These are phyloP conservation scores for Eutrema yunnanense DNA, from an alignment of 345 rosid species.

Conservation along the genomic window DNA sequence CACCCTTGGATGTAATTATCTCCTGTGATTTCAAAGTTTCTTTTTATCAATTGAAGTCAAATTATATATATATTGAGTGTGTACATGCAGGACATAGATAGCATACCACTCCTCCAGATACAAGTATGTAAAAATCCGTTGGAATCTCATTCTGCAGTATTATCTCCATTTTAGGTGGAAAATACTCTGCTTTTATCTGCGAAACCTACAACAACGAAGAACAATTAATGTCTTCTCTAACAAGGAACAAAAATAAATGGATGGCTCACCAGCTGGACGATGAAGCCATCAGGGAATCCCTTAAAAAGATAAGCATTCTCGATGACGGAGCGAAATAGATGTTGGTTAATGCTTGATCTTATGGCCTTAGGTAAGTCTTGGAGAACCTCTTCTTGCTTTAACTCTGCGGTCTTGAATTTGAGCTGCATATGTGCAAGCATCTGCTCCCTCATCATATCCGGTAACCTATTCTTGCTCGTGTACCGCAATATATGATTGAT, in stretches of 20 bases:
- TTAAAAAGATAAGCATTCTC: slow-evolving; percentile 64
- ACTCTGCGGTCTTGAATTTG: slow-evolving; percentile 78
- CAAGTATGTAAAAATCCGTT: slow-evolving; percentile 81
- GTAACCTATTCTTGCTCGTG: slow-evolving; percentile 75
- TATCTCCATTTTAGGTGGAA: slow-evolving; percentile 90
- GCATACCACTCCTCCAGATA: slow-evolving; percentile 84
- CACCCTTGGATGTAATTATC: slow-evolving; percentile 55
- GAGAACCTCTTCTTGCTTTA: slow-evolving; percentile 81
- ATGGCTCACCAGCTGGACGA: slow-evolving; percentile 54
- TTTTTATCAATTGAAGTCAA: slow-evolving; percentile 12
- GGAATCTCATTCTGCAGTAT: slow-evolving; percentile 85
- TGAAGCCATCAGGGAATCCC: slow-evolving; percentile 66
- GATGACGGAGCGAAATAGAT: slow-evolving; percentile 55
- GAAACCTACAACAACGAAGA: slow-evolving; percentile 45
- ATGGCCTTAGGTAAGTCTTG: slow-evolving; percentile 87
- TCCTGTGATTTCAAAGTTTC: slow-evolving; percentile 45
- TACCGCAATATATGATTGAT: slow-evolving; percentile 68
- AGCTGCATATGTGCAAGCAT: slow-evolving; percentile 92
- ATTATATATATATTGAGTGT: not conserved
- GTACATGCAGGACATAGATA: not conserved
- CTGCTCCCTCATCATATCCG: slow-evolving; percentile 79
- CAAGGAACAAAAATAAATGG: not conserved
- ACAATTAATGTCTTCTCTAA: not conserved
- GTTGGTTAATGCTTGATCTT: slow-evolving; percentile 75
- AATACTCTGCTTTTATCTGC: slow-evolving; percentile 79